Percentiles rank a stretch among this genome's conserved stretches.
These are phyloP conservation scores for Kalanchoe fedtschenkoi DNA, from an alignment of 164 flowering plant species.

Conservation along the genomic window DNA sequence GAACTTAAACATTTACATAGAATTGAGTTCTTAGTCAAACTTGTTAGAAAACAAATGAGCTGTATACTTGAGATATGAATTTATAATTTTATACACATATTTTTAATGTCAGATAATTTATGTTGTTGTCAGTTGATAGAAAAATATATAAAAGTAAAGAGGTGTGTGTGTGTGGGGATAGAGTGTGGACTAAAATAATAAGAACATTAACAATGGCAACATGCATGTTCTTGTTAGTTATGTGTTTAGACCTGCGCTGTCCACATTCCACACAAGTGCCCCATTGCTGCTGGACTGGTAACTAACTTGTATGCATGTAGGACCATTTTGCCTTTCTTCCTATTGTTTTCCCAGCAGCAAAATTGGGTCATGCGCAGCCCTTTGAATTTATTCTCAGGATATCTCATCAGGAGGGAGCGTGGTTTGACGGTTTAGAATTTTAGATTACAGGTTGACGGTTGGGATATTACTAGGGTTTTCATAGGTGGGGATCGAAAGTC, in stretches of 20 bases:
- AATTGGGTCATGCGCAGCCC: background rate
- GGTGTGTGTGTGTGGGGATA: too few relatives aligned
- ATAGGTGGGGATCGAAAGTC: too few relatives aligned
- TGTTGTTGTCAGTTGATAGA: background rate
- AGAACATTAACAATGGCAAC: background rate
- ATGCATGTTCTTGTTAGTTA: background rate
- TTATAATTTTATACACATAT: too few relatives aligned
- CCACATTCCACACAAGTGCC: conserved; percentile 3
- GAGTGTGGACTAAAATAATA: background rate
- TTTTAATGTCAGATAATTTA: background rate
- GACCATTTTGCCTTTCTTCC: background rate
- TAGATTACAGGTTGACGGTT: too few relatives aligned
- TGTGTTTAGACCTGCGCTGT: background rate
- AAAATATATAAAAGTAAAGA: too few relatives aligned
- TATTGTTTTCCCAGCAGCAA: background rate
- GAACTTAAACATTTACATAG: too few relatives aligned
- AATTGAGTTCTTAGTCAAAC: too few relatives aligned
- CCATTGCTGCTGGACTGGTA: too few relatives aligned
- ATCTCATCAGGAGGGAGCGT: too few relatives aligned
- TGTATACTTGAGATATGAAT: background rate
- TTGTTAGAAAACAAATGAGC: background rate
- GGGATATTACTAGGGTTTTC: too few relatives aligned
- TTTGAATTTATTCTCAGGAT: too few relatives aligned
- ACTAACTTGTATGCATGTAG: background rate
- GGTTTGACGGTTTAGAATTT: too few relatives aligned